These are phyloP conservation scores for Mycena indigotica DNA, from an alignment of 768 basidiomycete genomes.

Conservation along the genomic window DNA sequence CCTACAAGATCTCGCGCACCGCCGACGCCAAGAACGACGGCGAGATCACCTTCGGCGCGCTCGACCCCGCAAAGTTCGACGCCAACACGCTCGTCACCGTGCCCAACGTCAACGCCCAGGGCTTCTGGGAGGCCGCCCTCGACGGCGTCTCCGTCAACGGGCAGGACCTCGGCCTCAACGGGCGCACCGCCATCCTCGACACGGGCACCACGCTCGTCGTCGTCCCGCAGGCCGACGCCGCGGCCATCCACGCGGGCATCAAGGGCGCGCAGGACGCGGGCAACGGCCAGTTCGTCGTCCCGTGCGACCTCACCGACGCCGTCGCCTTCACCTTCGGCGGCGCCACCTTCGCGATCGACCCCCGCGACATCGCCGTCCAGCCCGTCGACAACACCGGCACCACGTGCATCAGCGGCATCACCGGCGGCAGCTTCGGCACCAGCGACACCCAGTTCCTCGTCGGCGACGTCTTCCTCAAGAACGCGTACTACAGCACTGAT, in stretches of 20 bases:
- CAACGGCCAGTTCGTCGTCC: conserved; percentile 54
- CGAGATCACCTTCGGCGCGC: conserved; percentile 35
- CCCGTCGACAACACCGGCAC: conserved; percentile 57
- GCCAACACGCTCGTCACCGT: conserved; percentile 57
- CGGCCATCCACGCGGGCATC: conserved; percentile 45
- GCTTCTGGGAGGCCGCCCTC: conserved; percentile 82
- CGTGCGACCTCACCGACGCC: conserved; percentile 45
- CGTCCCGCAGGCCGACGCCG: conserved; percentile 42
- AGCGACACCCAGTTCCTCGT: conserved; percentile 66
- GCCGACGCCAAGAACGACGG: conserved; percentile 73
- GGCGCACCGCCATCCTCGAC: conserved; percentile 75
- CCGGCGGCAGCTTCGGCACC: conserved; percentile 66
- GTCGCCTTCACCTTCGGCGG: conserved; percentile 53
- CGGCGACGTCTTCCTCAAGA: conserved; percentile 32
- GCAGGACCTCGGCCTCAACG: conserved; percentile 46
- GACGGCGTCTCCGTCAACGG: conserved; percentile 63
- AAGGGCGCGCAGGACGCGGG: conserved; percentile 44
- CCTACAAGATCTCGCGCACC: conserved; percentile 79
- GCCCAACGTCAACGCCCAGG: conserved; percentile 61
- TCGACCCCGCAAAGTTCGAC: conserved; percentile 72
- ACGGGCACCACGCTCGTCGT: conserved; percentile 60
- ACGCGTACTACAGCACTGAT: conserved; percentile 18
- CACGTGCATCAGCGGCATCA: conserved; percentile 72
- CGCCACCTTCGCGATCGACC: conserved; percentile 56
- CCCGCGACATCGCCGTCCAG: conserved; percentile 63